These are phyloP conservation scores for Acer negundo DNA, from an alignment of 345 rosid species.

Conservation along the genomic window DNA sequence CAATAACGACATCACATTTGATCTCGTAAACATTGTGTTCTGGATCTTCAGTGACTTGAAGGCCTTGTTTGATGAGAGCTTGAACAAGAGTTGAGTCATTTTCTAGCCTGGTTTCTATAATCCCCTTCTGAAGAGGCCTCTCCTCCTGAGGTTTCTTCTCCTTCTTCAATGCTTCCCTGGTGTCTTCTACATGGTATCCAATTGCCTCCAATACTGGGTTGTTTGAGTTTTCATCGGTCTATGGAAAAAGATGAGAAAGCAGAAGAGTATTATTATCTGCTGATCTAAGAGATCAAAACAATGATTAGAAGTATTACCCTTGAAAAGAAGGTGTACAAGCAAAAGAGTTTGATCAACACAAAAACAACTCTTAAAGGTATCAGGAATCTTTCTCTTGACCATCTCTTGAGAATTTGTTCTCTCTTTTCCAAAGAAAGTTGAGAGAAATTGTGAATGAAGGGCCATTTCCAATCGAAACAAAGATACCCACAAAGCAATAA, in stretches of 20 bases:
- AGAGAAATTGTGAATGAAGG: conserved; percentile 67
- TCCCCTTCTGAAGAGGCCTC: conserved; percentile 59
- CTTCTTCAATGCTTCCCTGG: conserved; percentile 24
- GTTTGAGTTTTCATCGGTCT: conserved; percentile 49
- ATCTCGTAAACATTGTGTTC: conserved; percentile 40
- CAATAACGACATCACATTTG: conserved; percentile 60
- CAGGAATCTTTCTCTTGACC: conserved; percentile 48
- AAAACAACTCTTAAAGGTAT: conserved; percentile 56
- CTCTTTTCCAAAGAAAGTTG: conserved; percentile 60
- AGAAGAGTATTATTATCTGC: too few relatives aligned
- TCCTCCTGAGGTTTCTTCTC: conserved; percentile 20
- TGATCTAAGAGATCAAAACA: not conserved
- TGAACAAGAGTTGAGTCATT: conserved; percentile 42
- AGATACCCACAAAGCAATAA: conserved; percentile 62
- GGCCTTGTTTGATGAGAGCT: conserved; percentile 48
- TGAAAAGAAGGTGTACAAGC: conserved; percentile 55
- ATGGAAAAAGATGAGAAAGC: not conserved
- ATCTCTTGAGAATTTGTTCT: conserved; percentile 51
- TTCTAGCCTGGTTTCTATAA: conserved; percentile 49
- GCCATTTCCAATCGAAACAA: conserved; percentile 64
- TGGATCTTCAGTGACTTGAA: conserved; percentile 46
- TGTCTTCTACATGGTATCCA: conserved; percentile 56
- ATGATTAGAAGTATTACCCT: conserved; percentile 35
- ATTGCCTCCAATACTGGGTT: conserved; percentile 73
- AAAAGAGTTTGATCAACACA: conserved; percentile 48